phyloP scores from a whole-genome alignment of 2,329 filamentous ascomycete species.

The Cladosporium colombiae region DNA sequence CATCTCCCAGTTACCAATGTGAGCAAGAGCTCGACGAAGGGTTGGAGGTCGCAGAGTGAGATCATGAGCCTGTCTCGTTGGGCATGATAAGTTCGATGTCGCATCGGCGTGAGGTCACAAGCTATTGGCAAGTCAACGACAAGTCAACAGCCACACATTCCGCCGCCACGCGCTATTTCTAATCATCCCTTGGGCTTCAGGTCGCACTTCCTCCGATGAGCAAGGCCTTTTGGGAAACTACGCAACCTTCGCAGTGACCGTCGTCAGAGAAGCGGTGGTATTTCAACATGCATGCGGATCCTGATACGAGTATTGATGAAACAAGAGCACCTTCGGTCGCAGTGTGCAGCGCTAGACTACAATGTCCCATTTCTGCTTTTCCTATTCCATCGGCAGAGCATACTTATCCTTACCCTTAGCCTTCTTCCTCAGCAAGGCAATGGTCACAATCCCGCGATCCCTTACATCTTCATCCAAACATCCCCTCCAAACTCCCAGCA shows the following conservation, averaged over 20 bases:
- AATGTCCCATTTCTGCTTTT: background rate
- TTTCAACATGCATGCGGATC: background rate
- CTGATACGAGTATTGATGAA: background rate
- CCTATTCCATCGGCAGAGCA: background rate
- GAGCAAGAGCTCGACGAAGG: background rate
- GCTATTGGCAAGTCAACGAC: background rate
- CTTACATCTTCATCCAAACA: constrained; percentile 8
- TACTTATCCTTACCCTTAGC: background rate
- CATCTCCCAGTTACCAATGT: background rate
- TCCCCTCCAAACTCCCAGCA: background rate
- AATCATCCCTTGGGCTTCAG: too few species aligned
- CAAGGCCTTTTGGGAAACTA: background rate
- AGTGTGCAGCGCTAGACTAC: background rate
- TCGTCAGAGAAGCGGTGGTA: background rate
- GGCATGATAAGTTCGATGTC: background rate
- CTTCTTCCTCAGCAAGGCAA: background rate
- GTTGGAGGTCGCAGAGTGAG: background rate
- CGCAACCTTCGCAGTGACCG: background rate
- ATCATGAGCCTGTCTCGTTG: background rate
- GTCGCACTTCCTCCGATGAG: background rate
- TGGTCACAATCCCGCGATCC: constrained; percentile 3
- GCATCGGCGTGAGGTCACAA: background rate
- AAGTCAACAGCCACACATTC: background rate
- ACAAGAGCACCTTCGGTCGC: background rate
- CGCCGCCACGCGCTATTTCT: too few species aligned